Evolutionary conservation across 352 stramenopile genomes (phyloP).

Genomic region (Phytophthora pini): DNA sequence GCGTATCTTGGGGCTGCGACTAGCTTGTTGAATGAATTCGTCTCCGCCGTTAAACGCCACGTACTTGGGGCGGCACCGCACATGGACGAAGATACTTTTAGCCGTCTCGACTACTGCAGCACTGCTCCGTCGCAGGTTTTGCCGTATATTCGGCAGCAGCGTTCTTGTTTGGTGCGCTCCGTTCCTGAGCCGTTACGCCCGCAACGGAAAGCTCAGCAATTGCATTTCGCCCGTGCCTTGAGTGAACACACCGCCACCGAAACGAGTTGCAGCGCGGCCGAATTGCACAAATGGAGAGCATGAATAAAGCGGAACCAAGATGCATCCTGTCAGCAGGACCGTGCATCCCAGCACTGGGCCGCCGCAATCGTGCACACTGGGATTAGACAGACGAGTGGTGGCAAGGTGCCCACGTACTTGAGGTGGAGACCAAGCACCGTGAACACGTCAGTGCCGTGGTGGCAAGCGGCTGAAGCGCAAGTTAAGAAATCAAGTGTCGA

Average conservation of each 20-base stretch:
- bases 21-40: conserved; percentile 12
- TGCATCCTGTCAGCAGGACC: neutral
- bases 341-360: conserved; percentile 13
- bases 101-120: neutral
- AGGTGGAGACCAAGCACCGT: conserved; percentile 7
- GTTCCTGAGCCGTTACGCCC: neutral
- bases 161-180: neutral
- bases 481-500: conserved; percentile 9
- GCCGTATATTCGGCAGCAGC: conserved; percentile 4
- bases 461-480: conserved; percentile 26
- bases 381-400: conserved; percentile 19
- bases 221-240: neutral
- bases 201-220: neutral
- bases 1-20: conserved; percentile 16
- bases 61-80: conserved; percentile 12
- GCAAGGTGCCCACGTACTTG: conserved; percentile 19
- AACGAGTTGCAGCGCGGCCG: neutral
- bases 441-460: conserved; percentile 27
- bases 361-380: conserved; percentile 16
- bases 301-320: neutral
- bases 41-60: conserved; percentile 21
- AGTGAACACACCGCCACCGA: conserved; percentile 4
- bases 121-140: conserved; percentile 17
- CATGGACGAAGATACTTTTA: conserved; percentile 11
- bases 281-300: conserved; percentile 15